Conservation (phyloP, 495 filamentous ascomycete species). For the Schizothecium vesticola region DNA sequence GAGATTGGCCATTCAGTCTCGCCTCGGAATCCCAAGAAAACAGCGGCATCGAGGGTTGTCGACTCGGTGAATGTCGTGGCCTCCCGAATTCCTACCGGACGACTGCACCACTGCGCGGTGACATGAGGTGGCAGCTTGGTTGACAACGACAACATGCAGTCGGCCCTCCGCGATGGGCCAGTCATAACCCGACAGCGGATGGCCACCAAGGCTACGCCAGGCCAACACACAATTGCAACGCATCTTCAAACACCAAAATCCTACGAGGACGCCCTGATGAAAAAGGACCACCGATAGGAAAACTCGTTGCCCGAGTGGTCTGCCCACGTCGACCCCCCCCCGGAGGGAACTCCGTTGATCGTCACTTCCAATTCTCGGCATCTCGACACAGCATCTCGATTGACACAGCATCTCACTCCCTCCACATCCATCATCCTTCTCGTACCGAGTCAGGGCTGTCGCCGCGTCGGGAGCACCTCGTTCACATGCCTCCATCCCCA, state of each 20-base stretch:
- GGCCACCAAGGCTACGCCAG: constrained; percentile 1
- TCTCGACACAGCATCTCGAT: too few relatives aligned
- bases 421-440: not conserved
- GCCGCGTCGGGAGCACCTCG: too few relatives aligned
- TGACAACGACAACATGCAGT: not conserved
- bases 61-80: not conserved
- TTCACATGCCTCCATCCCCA: not conserved
- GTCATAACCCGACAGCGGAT: constrained; percentile 7
- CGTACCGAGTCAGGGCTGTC: not conserved
- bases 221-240: not conserved
- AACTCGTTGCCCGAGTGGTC: not conserved
- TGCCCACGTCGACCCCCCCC: too few relatives aligned
- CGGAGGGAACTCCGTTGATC: not conserved
- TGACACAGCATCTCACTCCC: not conserved
- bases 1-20: not conserved
- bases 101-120: not conserved
- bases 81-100: not conserved
- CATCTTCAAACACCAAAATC: not conserved
- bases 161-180: constrained; percentile 2
- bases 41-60: not conserved
- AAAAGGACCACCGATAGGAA: not conserved
- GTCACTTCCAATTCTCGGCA: not conserved
- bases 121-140: not conserved
- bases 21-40: not conserved
- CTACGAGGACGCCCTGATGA: not conserved